Conservation (phyloP, 2,329 filamentous ascomycete genomes). For the Botrytis hyacinthi region DNA sequence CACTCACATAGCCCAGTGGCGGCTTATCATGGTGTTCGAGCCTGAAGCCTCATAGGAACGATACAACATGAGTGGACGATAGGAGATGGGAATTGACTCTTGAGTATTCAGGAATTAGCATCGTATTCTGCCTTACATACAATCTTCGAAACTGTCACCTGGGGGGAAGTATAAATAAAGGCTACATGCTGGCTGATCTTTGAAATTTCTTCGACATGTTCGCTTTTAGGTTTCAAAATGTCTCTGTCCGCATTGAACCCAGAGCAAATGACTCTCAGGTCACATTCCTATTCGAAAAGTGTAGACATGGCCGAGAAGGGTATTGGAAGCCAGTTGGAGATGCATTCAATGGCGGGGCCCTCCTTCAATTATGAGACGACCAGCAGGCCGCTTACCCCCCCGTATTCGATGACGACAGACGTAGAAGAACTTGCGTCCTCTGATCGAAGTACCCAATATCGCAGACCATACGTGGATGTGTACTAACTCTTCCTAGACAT, state of each 20-base stretch:
- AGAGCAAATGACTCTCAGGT: neutral
- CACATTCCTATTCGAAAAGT: neutral
- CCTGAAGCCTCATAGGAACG: neutral
- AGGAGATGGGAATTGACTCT: neutral
- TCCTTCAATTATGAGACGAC: neutral
- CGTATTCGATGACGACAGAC: neutral
- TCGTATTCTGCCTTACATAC: neutral
- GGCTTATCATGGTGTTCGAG: neutral
- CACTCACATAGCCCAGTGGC: neutral
- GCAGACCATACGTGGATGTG: neutral
- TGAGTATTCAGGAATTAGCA: neutral
- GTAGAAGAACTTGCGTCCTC: neutral
- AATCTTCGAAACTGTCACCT: neutral
- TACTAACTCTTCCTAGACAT: neutral
- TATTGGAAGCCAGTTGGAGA: neutral
- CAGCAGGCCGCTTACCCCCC: neutral
- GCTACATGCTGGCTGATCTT: neutral
- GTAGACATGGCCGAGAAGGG: neutral
- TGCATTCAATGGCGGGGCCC: neutral
- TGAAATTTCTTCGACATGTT: neutral
- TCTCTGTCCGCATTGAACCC: neutral
- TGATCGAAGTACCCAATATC: neutral
- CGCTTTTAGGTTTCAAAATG: neutral
- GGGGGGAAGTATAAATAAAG: neutral
- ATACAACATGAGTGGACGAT: neutral